A percentile compares a stretch with the other conserved stretches of the same genome.
Conservation (phyloP, 352 stramenopile species). For the Phytopythium vexans region DNA sequence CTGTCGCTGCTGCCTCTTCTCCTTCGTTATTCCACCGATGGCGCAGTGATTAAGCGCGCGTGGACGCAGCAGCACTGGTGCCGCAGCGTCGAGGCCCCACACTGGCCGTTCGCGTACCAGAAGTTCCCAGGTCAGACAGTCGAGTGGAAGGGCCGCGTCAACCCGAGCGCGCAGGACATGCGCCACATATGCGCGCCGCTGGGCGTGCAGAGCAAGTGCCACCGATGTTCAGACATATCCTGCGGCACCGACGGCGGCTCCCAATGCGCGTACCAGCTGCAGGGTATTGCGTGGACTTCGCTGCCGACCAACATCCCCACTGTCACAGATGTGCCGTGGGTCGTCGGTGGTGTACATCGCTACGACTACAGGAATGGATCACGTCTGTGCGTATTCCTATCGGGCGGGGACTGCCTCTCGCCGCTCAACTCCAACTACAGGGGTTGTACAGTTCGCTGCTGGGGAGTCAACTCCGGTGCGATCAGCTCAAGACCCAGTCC, state of each 20-base stretch:
- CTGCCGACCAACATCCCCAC: constrained; percentile 90
- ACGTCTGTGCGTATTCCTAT: constrained; percentile 91
- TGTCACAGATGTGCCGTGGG: constrained; percentile 92
- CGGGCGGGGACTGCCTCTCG: constrained; percentile 73
- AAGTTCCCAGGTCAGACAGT: constrained; percentile 70
- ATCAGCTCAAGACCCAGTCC: constrained; percentile 29
- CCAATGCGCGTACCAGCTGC: constrained; percentile 90
- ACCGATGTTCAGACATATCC: constrained; percentile 88
- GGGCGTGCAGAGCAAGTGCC: constrained; percentile 93
- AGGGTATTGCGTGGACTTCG: constrained; percentile 78
- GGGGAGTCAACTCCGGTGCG: constrained; percentile 63
- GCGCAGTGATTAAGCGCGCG: constrained; percentile 73
- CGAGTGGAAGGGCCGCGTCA: constrained; percentile 87
- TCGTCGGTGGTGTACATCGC: constrained; percentile 82
- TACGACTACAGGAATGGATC: constrained; percentile 90
- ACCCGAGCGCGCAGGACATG: constrained; percentile 90
- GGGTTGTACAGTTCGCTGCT: constrained; percentile 89
- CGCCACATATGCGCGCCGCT: constrained; percentile 87
- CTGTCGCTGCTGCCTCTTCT: not conserved
- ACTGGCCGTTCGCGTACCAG: constrained; percentile 94
- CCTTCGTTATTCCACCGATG: not conserved
- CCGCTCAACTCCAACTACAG: constrained; percentile 85
- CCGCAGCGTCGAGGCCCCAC: constrained; percentile 67
- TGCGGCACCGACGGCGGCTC: constrained; percentile 45
- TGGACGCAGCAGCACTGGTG: constrained; percentile 90